Evolutionary conservation across 1,139 yeast species (phyloP).

Genomic region (Suhomyces ambrosiae): DNA sequence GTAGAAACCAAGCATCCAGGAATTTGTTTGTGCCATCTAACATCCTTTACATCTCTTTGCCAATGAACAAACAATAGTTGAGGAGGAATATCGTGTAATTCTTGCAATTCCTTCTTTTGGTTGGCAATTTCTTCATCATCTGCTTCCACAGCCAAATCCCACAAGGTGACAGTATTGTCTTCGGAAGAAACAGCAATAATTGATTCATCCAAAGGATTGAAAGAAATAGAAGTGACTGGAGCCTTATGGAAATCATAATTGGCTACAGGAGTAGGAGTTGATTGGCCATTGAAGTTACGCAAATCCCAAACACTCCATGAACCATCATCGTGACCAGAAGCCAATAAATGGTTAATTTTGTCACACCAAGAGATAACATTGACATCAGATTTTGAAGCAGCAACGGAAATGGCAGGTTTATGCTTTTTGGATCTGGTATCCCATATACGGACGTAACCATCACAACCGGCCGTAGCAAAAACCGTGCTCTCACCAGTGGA

Average conservation of each 20-base stretch:
- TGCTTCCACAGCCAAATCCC: slow-evolving; percentile 98
- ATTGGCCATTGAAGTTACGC: slow-evolving; percentile 70
- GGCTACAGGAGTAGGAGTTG: slow-evolving; percentile 77
- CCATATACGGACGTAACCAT: slow-evolving; percentile 93
- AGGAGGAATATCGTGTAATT: slow-evolving; percentile 89
- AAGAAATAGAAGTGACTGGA: slow-evolving; percentile 88
- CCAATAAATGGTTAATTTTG: slow-evolving; percentile 81
- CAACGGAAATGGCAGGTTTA: slow-evolving; percentile 83
- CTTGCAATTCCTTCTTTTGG: slow-evolving; percentile 72
- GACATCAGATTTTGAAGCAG: slow-evolving; percentile 83
- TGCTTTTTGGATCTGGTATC: slow-evolving; percentile 93
- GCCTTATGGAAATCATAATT: slow-evolving; percentile 93
- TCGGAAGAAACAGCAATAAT: slow-evolving; percentile 94
- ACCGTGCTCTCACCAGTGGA: slow-evolving; percentile 89
- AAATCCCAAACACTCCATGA: slow-evolving; percentile 98
- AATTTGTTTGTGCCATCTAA: slow-evolving; percentile 95
- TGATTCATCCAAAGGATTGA: slow-evolving; percentile 94
- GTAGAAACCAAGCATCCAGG: slow-evolving; percentile 96
- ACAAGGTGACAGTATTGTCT: slow-evolving; percentile 92
- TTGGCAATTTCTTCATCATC: slow-evolving; percentile 91
- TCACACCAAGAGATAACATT: slow-evolving; percentile 96
- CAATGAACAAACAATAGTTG: slow-evolving; percentile 96
- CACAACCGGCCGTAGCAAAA: slow-evolving; percentile 90
- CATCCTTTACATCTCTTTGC: slow-evolving; percentile 97
- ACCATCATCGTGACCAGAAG: slow-evolving; percentile 98